phyloP scores from a whole-genome alignment of 768 basidiomycete species.

The Rhizopogon vesiculosus region DNA sequence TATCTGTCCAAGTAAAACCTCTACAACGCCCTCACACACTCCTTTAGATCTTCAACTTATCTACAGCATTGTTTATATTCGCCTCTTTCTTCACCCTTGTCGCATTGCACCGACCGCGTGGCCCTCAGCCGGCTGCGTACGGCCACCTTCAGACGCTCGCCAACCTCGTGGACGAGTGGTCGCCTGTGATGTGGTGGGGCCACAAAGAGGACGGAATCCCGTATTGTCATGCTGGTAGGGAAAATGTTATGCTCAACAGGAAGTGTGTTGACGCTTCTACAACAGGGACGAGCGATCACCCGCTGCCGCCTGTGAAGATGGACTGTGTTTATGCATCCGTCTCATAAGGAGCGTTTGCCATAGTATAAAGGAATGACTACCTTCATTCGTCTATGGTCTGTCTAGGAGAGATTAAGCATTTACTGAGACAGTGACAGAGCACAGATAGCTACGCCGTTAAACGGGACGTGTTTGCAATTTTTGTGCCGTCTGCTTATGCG shows the following conservation, averaged over 20 bases:
- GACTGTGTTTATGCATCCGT: background rate
- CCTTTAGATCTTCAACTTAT: constrained; percentile 21
- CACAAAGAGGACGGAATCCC: constrained; percentile 9
- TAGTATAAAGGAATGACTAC: too few relatives aligned
- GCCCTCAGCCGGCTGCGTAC: constrained; percentile 27
- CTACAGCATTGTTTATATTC: constrained; percentile 15
- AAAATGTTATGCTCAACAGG: background rate
- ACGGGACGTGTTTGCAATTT: too few relatives aligned
- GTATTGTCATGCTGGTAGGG: constrained; percentile 14
- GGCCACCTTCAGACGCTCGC: constrained; percentile 30
- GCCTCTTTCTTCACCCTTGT: constrained; percentile 11
- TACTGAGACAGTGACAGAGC: too few relatives aligned
- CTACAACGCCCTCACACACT: background rate
- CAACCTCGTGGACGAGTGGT: constrained; percentile 33
- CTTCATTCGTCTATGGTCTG: too few relatives aligned
- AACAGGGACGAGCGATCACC: background rate
- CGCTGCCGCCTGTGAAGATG: constrained; percentile 1
- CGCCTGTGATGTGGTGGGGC: constrained; percentile 28
- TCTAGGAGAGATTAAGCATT: too few relatives aligned
- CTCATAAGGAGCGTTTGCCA: too few relatives aligned
- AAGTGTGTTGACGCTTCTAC: background rate
- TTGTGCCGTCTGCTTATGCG: too few relatives aligned
- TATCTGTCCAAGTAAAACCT: background rate
- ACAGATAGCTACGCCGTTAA: too few relatives aligned
- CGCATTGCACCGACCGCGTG: constrained; percentile 11